These are phyloP conservation scores for Neoarthrinium moseri DNA, from an alignment of 2,329 filamentous ascomycete genomes.

Conservation along the genomic window DNA sequence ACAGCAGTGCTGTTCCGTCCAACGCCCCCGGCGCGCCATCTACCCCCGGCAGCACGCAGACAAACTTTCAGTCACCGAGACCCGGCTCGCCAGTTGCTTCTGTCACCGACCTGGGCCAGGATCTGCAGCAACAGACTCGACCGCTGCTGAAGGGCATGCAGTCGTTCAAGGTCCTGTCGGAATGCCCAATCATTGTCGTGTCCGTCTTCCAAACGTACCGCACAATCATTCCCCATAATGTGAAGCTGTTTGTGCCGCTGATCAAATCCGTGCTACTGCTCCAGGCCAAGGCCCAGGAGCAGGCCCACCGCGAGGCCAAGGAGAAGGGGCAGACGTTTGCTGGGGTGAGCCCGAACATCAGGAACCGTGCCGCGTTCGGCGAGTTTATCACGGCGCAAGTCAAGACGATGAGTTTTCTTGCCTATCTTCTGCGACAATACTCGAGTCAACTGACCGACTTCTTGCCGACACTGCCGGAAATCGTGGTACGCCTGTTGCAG, in stretches of 20 bases:
- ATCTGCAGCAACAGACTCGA: slow-evolving; percentile 77
- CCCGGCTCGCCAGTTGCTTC: slow-evolving; percentile 88
- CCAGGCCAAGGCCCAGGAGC: slow-evolving; percentile 90
- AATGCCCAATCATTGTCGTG: slow-evolving; percentile 98
- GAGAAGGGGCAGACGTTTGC: slow-evolving; percentile 81
- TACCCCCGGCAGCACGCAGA: slow-evolving; percentile 62
- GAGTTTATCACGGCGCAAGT: slow-evolving; percentile 98
- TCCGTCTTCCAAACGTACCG: slow-evolving; percentile 96
- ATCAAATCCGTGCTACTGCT: slow-evolving; percentile 88
- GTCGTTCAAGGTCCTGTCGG: slow-evolving; percentile 96
- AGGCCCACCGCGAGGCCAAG: slow-evolving; percentile 83
- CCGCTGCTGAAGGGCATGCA: slow-evolving; percentile 91
- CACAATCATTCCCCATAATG: slow-evolving; percentile 74
- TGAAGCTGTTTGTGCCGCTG: slow-evolving; percentile 86
- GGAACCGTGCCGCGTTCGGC: slow-evolving; percentile 89
- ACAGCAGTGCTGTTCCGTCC: slow-evolving; percentile 63
- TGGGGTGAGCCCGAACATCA: slow-evolving; percentile 89
- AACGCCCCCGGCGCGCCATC: slow-evolving; percentile 60
- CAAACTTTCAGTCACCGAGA: slow-evolving; percentile 82
- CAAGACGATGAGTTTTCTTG: slow-evolving; percentile 98
- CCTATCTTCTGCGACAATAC: slow-evolving; percentile 87
- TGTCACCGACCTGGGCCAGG: slow-evolving; percentile 75
- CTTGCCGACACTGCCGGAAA: slow-evolving; percentile 77
- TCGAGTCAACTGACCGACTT: slow-evolving; percentile 86
- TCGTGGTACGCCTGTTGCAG: slow-evolving; percentile 86